Evolutionary conservation across 2,329 filamentous ascomycete species (phyloP).

Genomic region (Cladobotryum mycophilum): DNA sequence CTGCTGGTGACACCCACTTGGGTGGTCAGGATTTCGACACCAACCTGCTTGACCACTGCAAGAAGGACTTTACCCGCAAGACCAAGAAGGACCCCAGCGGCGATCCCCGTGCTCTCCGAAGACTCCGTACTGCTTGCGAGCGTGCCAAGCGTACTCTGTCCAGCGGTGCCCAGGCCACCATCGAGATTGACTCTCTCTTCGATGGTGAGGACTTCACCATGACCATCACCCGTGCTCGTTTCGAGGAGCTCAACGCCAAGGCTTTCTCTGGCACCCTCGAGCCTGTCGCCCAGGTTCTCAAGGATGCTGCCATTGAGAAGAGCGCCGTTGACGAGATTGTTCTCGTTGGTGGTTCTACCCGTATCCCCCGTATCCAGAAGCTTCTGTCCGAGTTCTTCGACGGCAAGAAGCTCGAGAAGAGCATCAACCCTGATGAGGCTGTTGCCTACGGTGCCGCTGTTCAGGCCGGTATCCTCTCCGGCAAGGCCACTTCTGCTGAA

Average conservation of each 20-base stretch:
- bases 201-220: slow-evolving; percentile 97
- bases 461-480: slow-evolving; percentile 96
- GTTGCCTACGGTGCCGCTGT: slow-evolving; percentile 98
- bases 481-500: slow-evolving; percentile 93
- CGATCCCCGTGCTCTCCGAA: slow-evolving; percentile 87
- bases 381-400: slow-evolving; percentile 98
- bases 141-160: slow-evolving; percentile 99
- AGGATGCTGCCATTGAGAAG: slow-evolving; percentile 87
- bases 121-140: slow-evolving; percentile 96
- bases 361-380: slow-evolving; percentile 99
- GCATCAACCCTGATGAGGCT: slow-evolving; percentile 99
- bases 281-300: slow-evolving; percentile 92
- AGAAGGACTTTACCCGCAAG: slow-evolving; percentile 79
- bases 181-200: slow-evolving; percentile 98
- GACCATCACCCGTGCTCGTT: slow-evolving; percentile 95
- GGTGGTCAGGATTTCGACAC: slow-evolving; percentile 97
- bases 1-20: slow-evolving; percentile 93
- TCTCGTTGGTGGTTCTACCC: slow-evolving; percentile 96
- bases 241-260: slow-evolving; percentile 97
- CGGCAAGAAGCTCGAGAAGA: slow-evolving; percentile 99
- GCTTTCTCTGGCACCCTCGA: slow-evolving; percentile 90
- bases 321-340: slow-evolving; percentile 94
- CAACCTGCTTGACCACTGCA: slow-evolving; percentile 92
- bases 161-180: slow-evolving; percentile 92
- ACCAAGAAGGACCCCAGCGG: slow-evolving; percentile 72